Evolutionary conservation across 176 grass and related monocot genomes (phyloP), one percentile per base, ranked within the genome.

Genomic region (Eleusine coracana): DNA sequence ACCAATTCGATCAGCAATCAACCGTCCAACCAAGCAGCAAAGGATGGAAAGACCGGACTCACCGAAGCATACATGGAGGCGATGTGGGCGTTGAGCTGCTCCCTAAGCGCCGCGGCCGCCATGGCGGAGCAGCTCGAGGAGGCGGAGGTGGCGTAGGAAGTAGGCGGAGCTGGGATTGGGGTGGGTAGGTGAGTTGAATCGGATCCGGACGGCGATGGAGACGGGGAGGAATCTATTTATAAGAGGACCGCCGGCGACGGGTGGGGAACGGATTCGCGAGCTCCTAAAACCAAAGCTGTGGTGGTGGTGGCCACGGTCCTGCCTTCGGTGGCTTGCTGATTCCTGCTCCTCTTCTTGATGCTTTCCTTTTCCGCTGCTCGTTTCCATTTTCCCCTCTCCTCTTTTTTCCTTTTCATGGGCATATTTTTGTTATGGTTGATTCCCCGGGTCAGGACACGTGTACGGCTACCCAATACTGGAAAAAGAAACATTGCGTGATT

Each of bases 11-110:
- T 25, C 55, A n/a, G 55, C 8, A 27, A 23, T 38, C 17, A 17
- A 17, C 50, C 50, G 50, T 21, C 18, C 52, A 6, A 29, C 56
- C 20, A 8, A 11, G 5, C 20, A 45, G 70, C 40, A 50, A 9
- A 23, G 59, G 49, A 41, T 37, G 18, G 11, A 31, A 7, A 5
- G 10, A 11, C 2, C 6, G 7, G 25, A 25, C 76, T 68, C 74
- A 95, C 90, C 75, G 73, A 13, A 70, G 81, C 28, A 74, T 83
- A 90, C 93, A 95, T 95, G 56, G 79, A 79, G 78, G 28, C 16
- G 70, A 95, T 37, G 80, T 88, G 89, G 1, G 62, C 5, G 82
- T 71, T 82, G 60, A 95, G 93, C 87, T 95, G 90, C 20, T 80
- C 90, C 79, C 64, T 82, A 11, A 95, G 82, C 49, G 85, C 77